A percentile compares a stretch with the other conserved stretches of the same genome.
Conservation (phyloP, 805 yeast species). For the Metschnikowia arizonensis region DNA sequence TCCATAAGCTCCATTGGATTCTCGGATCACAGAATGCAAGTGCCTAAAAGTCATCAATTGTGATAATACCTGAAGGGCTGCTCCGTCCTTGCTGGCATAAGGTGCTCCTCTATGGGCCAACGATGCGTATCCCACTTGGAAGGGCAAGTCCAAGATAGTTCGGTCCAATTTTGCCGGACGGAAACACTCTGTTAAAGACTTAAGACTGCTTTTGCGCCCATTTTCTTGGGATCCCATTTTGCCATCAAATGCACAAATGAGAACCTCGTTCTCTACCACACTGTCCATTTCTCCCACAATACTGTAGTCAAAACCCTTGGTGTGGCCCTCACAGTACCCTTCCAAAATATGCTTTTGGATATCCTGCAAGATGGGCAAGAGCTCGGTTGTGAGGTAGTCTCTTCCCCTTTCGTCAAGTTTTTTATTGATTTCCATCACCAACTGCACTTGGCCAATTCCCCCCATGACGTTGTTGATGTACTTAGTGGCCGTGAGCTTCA, state of each 20-base stretch:
- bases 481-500: conserved; percentile 58
- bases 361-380: conserved; percentile 60
- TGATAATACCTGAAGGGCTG: conserved; percentile 77
- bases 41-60: conserved; percentile 77
- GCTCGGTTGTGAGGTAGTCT: conserved; percentile 37
- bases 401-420: conserved; percentile 42
- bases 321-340: conserved; percentile 18
- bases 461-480: conserved; percentile 57
- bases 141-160: conserved; percentile 67
- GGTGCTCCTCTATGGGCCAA: conserved; percentile 61
- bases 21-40: conserved; percentile 85
- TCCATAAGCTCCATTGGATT: conserved; percentile 97
- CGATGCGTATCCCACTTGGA: conserved; percentile 83
- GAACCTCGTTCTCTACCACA: conserved; percentile 32
- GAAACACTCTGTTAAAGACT: conserved; percentile 17
- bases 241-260: conserved; percentile 29
- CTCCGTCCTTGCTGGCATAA: conserved; percentile 71
- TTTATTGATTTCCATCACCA: conserved; percentile 56
- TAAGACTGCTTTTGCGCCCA: conserved; percentile 16
- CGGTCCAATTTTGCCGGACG: conserved; percentile 18
- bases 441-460: conserved; percentile 77
- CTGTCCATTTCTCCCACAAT: conserved; percentile 54
- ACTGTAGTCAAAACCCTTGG: conserved; percentile 44
- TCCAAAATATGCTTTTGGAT: conserved; percentile 44
- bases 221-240: conserved; percentile 17